A percentile compares a stretch with the other conserved stretches of the same genome.
These are phyloP conservation scores for Colletotrichum tanaceti DNA, from an alignment of 2,329 filamentous ascomycete species.

Conservation along the genomic window DNA sequence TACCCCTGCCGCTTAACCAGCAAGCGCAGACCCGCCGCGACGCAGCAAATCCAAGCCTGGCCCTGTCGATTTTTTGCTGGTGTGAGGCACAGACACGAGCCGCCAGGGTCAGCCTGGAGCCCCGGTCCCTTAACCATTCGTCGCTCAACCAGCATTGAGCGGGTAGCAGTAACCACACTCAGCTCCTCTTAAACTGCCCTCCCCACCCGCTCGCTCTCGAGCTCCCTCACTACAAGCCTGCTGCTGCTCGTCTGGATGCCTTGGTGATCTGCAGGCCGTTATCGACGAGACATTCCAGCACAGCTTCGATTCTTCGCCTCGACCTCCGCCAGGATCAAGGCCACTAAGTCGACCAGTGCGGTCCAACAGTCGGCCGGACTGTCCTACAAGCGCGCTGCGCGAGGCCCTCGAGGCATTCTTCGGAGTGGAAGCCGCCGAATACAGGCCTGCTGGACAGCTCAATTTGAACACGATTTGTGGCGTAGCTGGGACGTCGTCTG, in stretches of 20 bases:
- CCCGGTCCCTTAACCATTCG: conserved; percentile 40
- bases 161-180: conserved; percentile 37
- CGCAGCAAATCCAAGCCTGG: conserved; percentile 26
- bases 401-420: conserved; percentile 45
- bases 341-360: conserved; percentile 13
- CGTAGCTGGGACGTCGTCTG: neutral
- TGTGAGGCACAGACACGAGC: conserved; percentile 33
- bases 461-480: neutral
- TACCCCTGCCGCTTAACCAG: conserved; percentile 25
- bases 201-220: conserved; percentile 45
- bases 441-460: conserved; percentile 13
- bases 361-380: conserved; percentile 8
- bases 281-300: conserved; percentile 42
- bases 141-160: conserved; percentile 29
- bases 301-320: conserved; percentile 35
- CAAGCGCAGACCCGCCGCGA: conserved; percentile 30
- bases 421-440: conserved; percentile 12
- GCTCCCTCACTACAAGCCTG: conserved; percentile 40
- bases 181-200: conserved; percentile 49
- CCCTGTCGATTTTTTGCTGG: conserved; percentile 36
- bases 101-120: conserved; percentile 40
- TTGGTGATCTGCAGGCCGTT: conserved; percentile 42
- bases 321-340: conserved; percentile 33
- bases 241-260: conserved; percentile 44
- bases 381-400: conserved; percentile 34